Evolutionary conservation across 2,329 filamentous ascomycete genomes (phyloP).

Genomic region (Nigrospora osmanthi): DNA sequence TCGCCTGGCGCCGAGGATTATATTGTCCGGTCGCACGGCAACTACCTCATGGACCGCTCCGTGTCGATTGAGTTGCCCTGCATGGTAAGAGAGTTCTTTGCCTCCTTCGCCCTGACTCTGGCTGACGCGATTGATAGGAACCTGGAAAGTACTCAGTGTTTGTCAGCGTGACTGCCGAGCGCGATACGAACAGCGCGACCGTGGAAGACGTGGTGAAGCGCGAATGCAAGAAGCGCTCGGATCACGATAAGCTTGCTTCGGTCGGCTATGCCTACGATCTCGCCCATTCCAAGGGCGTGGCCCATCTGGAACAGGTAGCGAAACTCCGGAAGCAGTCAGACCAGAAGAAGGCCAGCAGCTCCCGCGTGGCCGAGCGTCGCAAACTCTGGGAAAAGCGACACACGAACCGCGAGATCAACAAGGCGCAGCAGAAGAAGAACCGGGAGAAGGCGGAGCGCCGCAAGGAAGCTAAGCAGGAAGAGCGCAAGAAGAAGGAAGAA

Average conservation of each 20-base stretch:
- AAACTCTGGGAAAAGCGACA: conserved; percentile 42
- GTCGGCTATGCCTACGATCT: conserved; percentile 52
- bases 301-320: conserved; percentile 40
- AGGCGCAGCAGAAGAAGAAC: conserved; percentile 30
- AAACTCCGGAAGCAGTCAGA: conserved; percentile 41
- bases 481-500: conserved; percentile 31
- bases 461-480: conserved; percentile 25
- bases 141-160: conserved; percentile 51
- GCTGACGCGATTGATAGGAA: conserved; percentile 9
- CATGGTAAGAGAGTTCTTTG: conserved; percentile 22
- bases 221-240: conserved; percentile 35
- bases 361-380: conserved; percentile 34
- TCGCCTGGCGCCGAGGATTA: conserved; percentile 47
- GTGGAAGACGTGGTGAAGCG: conserved; percentile 49
- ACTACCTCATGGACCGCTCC: conserved; percentile 50
- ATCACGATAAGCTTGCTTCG: conserved; percentile 51
- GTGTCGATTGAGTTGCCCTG: conserved; percentile 50
- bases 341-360: conserved; percentile 39
- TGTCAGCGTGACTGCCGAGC: conserved; percentile 44
- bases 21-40: conserved; percentile 50
- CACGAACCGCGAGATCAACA: conserved; percentile 24
- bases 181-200: conserved; percentile 32
- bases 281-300: conserved; percentile 49
- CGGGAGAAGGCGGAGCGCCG: conserved; percentile 25
- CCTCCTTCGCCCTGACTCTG: not conserved